Conservation (phyloP, 805 yeast species). For the Teunomyces panamensis region DNA sequence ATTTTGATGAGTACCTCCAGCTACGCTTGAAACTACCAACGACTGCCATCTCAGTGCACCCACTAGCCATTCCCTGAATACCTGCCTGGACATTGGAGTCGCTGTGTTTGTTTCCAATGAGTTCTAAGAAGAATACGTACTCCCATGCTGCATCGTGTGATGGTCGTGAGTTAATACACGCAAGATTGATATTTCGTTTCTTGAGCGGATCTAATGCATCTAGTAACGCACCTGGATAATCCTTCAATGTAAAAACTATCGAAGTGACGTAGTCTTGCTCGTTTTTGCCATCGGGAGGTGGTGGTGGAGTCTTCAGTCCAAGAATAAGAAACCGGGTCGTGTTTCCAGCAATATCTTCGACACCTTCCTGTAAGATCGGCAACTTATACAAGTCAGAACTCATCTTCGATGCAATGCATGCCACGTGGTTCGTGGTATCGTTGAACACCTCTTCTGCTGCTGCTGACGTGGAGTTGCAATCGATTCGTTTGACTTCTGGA, state of each 20-base stretch:
- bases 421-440: conserved; percentile 36
- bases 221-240: conserved; percentile 73
- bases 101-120: conserved; percentile 40
- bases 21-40: conserved; percentile 59
- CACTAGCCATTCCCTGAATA: conserved; percentile 39
- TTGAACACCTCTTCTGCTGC: conserved; percentile 69
- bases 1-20: conserved; percentile 24
- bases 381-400: conserved; percentile 62
- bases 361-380: conserved; percentile 50
- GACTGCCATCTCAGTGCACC: conserved; percentile 50
- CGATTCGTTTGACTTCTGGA: conserved; percentile 48
- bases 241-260: conserved; percentile 61
- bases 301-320: conserved; percentile 28
- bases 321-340: conserved; percentile 83
- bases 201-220: conserved; percentile 60
- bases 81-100: conserved; percentile 31
- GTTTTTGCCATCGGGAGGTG: conserved; percentile 7
- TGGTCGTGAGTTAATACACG: conserved; percentile 77
- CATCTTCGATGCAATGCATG: conserved; percentile 71
- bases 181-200: conserved; percentile 56
- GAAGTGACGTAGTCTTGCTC: conserved; percentile 41
- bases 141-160: conserved; percentile 68
- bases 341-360: conserved; percentile 73
- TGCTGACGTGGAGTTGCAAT: conserved; percentile 75
- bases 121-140: conserved; percentile 78